A percentile compares a stretch with the other conserved stretches of the same genome.
These are phyloP conservation scores for Colletotrichum musae DNA, from an alignment of 2,329 filamentous ascomycete genomes.

Conservation along the genomic window DNA sequence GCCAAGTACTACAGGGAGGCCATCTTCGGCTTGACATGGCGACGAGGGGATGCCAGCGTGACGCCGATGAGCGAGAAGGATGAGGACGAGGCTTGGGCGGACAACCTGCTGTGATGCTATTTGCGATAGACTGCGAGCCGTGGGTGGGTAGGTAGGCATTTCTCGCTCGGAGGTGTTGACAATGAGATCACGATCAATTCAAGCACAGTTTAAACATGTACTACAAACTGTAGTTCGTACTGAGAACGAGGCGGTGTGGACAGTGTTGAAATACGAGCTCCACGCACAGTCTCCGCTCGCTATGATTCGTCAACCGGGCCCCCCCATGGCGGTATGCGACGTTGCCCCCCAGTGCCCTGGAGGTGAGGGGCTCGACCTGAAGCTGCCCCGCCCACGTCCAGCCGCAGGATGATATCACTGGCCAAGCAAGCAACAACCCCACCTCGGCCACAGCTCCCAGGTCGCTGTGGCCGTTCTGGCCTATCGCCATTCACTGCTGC, in stretches of 20 bases:
- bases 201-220: neutral
- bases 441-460: constrained; percentile 32
- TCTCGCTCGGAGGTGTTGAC: no score
- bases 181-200: no score
- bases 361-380: constrained; percentile 24
- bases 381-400: constrained; percentile 38
- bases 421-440: constrained; percentile 28
- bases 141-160: no score
- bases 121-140: no score
- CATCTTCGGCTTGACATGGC: constrained; percentile 69
- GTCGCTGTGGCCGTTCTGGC: constrained; percentile 3
- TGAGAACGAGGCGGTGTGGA: neutral
- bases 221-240: neutral
- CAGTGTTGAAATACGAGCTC: constrained; percentile 6
- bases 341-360: neutral
- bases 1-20: constrained; percentile 84
- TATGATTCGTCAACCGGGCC: constrained; percentile 1
- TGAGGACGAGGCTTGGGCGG: constrained; percentile 40
- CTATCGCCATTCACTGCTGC: constrained; percentile 29
- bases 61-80: constrained; percentile 39
- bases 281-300: neutral
- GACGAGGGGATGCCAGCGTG: constrained; percentile 14
- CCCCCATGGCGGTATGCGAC: constrained; percentile 15
- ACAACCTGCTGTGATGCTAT: constrained; percentile 35
- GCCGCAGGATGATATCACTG: constrained; percentile 39